Conservation (phyloP, 176 grass and related monocot genomes). For the Hordeum marinum region DNA sequence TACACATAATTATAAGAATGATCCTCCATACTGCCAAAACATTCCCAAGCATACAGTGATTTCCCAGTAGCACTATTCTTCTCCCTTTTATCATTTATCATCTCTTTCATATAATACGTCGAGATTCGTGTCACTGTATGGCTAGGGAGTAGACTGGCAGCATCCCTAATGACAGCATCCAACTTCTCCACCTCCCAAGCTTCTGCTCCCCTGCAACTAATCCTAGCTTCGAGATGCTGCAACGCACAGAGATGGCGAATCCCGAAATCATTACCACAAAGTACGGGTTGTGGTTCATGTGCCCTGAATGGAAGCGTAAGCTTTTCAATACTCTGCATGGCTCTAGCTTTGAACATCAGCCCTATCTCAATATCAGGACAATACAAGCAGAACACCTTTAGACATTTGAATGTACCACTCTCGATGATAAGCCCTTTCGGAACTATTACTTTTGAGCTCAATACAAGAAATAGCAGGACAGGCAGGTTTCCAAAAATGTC, state of each 20-base stretch:
- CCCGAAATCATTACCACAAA: neutral
- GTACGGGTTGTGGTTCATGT: neutral
- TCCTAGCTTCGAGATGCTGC: neutral
- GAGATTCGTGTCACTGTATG: neutral
- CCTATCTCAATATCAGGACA: neutral
- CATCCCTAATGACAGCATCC: neutral
- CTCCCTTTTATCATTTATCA: neutral
- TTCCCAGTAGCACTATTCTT: neutral
- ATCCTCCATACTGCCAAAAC: neutral
- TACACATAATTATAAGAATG: too few species aligned
- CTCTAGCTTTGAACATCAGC: neutral
- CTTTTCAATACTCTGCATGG: neutral
- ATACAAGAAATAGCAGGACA: neutral
- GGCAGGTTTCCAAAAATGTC: neutral
- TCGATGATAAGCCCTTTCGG: neutral
- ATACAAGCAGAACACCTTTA: neutral
- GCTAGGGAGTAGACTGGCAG: neutral
- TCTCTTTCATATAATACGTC: neutral
- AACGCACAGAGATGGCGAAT: neutral
- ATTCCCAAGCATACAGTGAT: neutral
- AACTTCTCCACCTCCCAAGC: neutral
- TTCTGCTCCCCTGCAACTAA: neutral
- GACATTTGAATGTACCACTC: neutral
- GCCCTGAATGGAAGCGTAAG: neutral
- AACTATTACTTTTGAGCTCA: neutral